Evolutionary conservation across 2,329 filamentous ascomycete species (phyloP).

Genomic region (Aspergillus sp.): DNA sequence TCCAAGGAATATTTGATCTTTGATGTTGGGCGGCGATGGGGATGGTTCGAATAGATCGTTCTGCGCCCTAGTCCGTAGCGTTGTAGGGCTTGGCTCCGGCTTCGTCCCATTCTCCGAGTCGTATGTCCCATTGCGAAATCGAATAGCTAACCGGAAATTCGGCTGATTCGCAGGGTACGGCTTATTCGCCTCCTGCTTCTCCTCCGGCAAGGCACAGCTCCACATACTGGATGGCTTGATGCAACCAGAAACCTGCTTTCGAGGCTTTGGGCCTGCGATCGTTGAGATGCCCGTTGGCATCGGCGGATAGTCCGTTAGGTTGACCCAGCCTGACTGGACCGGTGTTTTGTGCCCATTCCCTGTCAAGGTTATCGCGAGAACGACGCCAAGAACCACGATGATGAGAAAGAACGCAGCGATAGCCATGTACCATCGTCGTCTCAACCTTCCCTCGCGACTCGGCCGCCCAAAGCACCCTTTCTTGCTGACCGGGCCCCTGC

Average conservation of each 20-base stretch:
- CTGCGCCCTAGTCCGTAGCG: slow-evolving; percentile 21
- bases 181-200: slow-evolving; percentile 55
- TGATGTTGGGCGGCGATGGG: slow-evolving; percentile 41
- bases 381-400: slow-evolving; percentile 49
- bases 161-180: slow-evolving; percentile 61
- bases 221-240: slow-evolving; percentile 65
- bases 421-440: slow-evolving; percentile 51
- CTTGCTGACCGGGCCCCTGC: slow-evolving; percentile 53
- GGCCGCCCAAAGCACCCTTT: slow-evolving; percentile 57
- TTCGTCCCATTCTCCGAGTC: slow-evolving; percentile 58
- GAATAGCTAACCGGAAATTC: slow-evolving; percentile 70
- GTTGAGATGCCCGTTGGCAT: slow-evolving; percentile 78
- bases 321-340: slow-evolving; percentile 59
- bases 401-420: slow-evolving; percentile 44
- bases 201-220: slow-evolving; percentile 78
- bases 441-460: slow-evolving; percentile 55
- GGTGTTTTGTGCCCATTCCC: slow-evolving; percentile 34
- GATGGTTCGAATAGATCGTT: slow-evolving; percentile 33
- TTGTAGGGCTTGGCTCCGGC: slow-evolving; percentile 27
- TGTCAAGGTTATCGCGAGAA: slow-evolving; percentile 50
- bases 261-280: slow-evolving; percentile 62
- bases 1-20: slow-evolving; percentile 72
- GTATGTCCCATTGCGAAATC: slow-evolving; percentile 47
- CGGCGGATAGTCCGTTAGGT: slow-evolving; percentile 74
- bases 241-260: slow-evolving; percentile 56